Percentiles rank a stretch among this genome's conserved stretches.
Evolutionary conservation across 2,329 filamentous ascomycete species (phyloP).

Genomic region (Dactylonectria macrodidyma): DNA sequence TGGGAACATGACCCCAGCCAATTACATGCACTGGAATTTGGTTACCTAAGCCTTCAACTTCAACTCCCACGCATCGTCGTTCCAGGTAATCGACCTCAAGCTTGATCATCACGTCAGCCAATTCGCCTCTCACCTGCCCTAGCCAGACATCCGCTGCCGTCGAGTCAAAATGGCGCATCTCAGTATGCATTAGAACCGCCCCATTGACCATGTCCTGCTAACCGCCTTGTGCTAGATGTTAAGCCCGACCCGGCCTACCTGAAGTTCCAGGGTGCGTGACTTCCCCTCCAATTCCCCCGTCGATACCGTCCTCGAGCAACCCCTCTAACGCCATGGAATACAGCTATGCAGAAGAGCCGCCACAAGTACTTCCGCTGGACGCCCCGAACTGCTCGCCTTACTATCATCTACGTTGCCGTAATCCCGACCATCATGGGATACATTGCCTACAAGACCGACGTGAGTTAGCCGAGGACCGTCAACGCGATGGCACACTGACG

Average conservation of each 20-base stretch:
- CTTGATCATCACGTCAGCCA: constrained; percentile 44
- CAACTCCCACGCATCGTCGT: constrained; percentile 37
- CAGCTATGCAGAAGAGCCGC: constrained; percentile 87
- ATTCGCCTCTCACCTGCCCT: constrained; percentile 40
- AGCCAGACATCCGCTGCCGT: constrained; percentile 44
- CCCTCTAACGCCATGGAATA: constrained; percentile 44
- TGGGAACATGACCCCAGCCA: constrained; percentile 10
- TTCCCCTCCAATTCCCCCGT: constrained; percentile 30
- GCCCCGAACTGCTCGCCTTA: constrained; percentile 83
- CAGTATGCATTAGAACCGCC: constrained; percentile 45
- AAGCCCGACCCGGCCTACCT: constrained; percentile 60
- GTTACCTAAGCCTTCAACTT: constrained; percentile 42
- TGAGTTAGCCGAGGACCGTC: constrained; percentile 66
- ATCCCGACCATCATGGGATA: constrained; percentile 81
- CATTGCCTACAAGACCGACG: constrained; percentile 85
- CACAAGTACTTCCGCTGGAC: constrained; percentile 98
- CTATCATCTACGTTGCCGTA: constrained; percentile 81
- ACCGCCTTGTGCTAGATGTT: constrained; percentile 52
- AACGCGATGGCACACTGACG: constrained; percentile 39
- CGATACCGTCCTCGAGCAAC: constrained; percentile 23
- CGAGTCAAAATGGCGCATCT: constrained; percentile 57
- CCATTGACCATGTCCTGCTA: constrained; percentile 39
- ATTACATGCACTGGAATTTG: constrained; percentile 32
- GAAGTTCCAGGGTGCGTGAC: constrained; percentile 57
- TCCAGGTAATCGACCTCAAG: constrained; percentile 35